Evolutionary conservation across 306 rosid genomes (phyloP).

Genomic region (Luffa aegyptiaca): DNA sequence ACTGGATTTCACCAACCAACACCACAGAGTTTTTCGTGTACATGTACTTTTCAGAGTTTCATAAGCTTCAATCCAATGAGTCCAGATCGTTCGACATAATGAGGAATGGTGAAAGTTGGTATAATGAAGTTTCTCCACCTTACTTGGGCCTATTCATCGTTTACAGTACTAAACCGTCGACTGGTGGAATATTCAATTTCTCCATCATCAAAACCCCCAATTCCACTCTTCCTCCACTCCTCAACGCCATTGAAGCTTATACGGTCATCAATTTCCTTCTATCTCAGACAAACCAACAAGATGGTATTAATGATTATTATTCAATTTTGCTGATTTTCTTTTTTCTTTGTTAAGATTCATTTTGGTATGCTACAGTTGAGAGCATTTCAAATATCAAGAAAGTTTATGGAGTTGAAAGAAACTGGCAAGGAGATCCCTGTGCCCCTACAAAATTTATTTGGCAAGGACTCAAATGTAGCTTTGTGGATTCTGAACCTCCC

Average conservation of each 20-base stretch:
- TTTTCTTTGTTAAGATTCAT: too few relatives aligned
- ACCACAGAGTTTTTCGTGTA: too few relatives aligned
- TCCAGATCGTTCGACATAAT: not conserved
- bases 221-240: too few relatives aligned
- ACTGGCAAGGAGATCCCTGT: constrained; percentile 45
- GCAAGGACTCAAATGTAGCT: too few relatives aligned
- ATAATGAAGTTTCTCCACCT: not conserved
- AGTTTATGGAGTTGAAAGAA: constrained; percentile 16
- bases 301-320: constrained; percentile 11
- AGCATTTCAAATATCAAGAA: constrained; percentile 24
- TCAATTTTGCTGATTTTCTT: too few relatives aligned
- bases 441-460: constrained; percentile 12
- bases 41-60: too few relatives aligned
- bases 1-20: too few relatives aligned
- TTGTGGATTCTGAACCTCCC: too few relatives aligned
- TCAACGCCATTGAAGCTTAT: not conserved
- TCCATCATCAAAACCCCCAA: not conserved
- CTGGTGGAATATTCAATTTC: not conserved
- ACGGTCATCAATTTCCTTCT: constrained; percentile 3
- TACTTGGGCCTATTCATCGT: not conserved
- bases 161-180: not conserved
- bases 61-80: not conserved
- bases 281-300: not conserved
- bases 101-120: not conserved
- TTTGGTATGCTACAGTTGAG: constrained; percentile 10